These are phyloP conservation scores for Dryas integrifolia DNA, from an alignment of 331 rosid species.

Conservation along the genomic window DNA sequence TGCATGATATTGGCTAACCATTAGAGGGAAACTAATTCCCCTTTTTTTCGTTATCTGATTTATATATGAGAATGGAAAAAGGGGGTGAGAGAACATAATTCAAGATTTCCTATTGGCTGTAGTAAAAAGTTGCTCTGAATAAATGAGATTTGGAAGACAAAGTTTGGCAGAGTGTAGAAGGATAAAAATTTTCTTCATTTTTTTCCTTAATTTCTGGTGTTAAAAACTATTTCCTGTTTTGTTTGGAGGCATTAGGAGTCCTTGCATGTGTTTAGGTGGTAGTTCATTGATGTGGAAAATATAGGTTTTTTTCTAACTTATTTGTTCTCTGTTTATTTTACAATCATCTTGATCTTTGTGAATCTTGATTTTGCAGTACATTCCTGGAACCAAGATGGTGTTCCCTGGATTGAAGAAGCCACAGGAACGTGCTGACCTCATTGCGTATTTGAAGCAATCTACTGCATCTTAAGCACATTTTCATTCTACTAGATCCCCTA, in stretches of 20 bases:
- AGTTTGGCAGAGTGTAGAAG: too few relatives aligned
- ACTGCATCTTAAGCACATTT: conserved; percentile 44
- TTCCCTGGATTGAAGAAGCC: conserved; percentile 92
- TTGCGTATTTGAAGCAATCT: conserved; percentile 68
- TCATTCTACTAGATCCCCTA: neutral
- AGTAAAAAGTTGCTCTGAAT: too few relatives aligned
- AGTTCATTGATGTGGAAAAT: neutral
- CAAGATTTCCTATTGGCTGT: too few relatives aligned
- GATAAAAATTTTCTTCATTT: too few relatives aligned
- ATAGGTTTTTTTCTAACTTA: neutral
- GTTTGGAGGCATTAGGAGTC: neutral
- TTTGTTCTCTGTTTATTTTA: neutral
- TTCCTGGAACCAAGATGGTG: conserved; percentile 95
- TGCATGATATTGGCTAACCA: too few relatives aligned
- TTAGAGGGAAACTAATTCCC: too few relatives aligned
- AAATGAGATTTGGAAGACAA: too few relatives aligned
- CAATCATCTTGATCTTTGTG: neutral
- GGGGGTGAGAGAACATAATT: too few relatives aligned
- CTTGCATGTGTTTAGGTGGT: neutral
- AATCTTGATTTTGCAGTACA: conserved; percentile 57
- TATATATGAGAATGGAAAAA: too few relatives aligned
- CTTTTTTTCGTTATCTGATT: too few relatives aligned
- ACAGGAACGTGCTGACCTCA: conserved; percentile 83
- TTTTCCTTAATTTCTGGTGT: neutral
- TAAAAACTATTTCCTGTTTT: neutral